Percentiles rank a stretch among this genome's conserved stretches.
Conservation (phyloP, 164 flowering plant species). For the Chimonanthus praecox region DNA sequence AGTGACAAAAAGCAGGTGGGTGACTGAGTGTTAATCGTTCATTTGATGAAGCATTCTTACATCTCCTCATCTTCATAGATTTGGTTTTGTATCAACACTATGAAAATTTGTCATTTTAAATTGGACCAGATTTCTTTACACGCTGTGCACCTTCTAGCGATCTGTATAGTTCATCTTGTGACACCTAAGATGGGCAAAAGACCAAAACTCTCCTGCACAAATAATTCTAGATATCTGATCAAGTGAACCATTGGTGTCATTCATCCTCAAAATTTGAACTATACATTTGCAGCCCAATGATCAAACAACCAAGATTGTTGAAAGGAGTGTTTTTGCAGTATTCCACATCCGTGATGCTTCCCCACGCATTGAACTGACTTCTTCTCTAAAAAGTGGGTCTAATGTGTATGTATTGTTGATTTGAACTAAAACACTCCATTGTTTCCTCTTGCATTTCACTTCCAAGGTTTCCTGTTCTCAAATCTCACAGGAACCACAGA, state of each 20-base stretch:
- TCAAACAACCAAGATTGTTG: not conserved
- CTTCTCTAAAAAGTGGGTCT: not conserved
- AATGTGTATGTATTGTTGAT: not conserved
- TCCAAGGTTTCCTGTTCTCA: not conserved
- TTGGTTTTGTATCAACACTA: not conserved
- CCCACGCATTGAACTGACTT: not conserved
- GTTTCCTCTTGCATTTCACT: no score
- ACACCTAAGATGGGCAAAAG: no score
- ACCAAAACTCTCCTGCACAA: not conserved
- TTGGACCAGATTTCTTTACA: not conserved
- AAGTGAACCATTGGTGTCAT: not conserved
- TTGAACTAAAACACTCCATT: not conserved
- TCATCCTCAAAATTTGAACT: not conserved
- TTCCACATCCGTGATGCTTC: no score
- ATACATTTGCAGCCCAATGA: not conserved
- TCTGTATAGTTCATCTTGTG: not conserved
- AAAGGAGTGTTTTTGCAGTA: no score
- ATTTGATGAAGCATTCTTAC: not conserved
- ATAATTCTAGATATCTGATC: not conserved
- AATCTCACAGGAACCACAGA: not conserved
- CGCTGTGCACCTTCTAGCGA: not conserved
- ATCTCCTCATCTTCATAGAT: not conserved
- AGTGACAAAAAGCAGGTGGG: slow-evolving; percentile 77
- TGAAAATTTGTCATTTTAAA: not conserved
- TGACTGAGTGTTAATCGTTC: slow-evolving; percentile 10